Evolutionary conservation across 106 monocot genomes (phyloP), one percentile per base, ranked within the genome.

Genomic region (Xerophyta viscosa): DNA sequence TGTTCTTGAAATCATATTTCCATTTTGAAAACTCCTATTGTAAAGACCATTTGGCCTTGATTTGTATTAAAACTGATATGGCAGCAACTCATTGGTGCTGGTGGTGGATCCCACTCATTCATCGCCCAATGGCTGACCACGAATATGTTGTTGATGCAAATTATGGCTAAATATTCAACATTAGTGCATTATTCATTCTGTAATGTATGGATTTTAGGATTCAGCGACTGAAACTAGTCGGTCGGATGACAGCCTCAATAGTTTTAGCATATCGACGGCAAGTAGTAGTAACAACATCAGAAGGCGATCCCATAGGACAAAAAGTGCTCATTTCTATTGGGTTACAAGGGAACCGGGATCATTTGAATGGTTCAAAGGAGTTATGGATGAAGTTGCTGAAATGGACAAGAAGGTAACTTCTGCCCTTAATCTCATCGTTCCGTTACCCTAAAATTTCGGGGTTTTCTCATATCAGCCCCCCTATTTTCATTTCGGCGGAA

Each of bases 361-460:
- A 2, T 91, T 91, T 56, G 86, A 86, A 49, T 91, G 91, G 91
- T 91, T 91, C 69, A 91, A 85, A 69, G 91, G 85, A 33, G 91
- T 85, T 2, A 91, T 85, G 91, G 69, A 91, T 63, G 86, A 91
- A 66, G 82, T 91, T 58, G 91, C 91, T 20, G 76, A 86, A 44
- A 82, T 86, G 78, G 91, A 91, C 61, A 75, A 75, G 0, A 85
- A 82, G 85, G 91, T 86, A 22, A 53, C 2, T n/a, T n/a, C n/a
- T n/a, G n/a, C n/a, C n/a, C n/a, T n/a, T n/a, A n/a, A n/a, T n/a
- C n/a, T n/a, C n/a, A n/a, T n/a, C n/a, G n/a, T n/a, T n/a, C n/a
- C n/a, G n/a, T n/a, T n/a, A n/a, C n/a, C n/a, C n/a, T n/a, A n/a
- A n/a, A n/a, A n/a, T n/a, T n/a, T n/a, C n/a, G n/a, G n/a, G n/a